phyloP scores from a whole-genome alignment of 768 basidiomycete species.

The Tricholoma sp. region DNA sequence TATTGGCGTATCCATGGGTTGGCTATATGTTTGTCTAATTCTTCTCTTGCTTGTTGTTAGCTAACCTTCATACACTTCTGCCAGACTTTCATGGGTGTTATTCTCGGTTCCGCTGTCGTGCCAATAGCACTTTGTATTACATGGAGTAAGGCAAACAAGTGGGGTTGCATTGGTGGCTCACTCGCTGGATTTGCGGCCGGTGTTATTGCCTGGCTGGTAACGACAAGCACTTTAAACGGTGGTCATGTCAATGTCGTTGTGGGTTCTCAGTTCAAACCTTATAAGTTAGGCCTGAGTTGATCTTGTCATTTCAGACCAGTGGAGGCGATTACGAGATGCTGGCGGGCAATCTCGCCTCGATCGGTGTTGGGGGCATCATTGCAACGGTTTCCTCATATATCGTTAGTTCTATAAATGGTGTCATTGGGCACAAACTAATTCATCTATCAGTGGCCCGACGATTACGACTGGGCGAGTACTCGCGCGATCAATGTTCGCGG shows the following conservation, averaged over 20 bases:
- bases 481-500: constrained; percentile 61
- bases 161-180: constrained; percentile 75
- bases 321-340: constrained; percentile 68
- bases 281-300: background rate
- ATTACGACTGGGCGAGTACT: constrained; percentile 78
- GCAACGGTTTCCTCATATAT: constrained; percentile 60
- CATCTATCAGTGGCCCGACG: constrained; percentile 55
- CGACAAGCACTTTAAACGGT: constrained; percentile 65
- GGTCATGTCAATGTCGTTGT: constrained; percentile 68
- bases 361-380: constrained; percentile 76
- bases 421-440: background rate
- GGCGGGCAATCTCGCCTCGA: constrained; percentile 83
- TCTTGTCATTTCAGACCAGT: constrained; percentile 30
- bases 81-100: constrained; percentile 84
- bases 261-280: constrained; percentile 15
- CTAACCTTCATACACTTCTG: background rate
- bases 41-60: background rate
- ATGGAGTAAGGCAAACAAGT: constrained; percentile 82
- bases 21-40: constrained; percentile 70
- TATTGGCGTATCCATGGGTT: constrained; percentile 90
- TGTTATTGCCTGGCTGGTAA: constrained; percentile 80
- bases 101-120: constrained; percentile 79
- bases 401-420: constrained; percentile 30
- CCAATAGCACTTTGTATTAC: constrained; percentile 84
- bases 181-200: constrained; percentile 65